Percentiles rank a stretch among this genome's conserved stretches.
Conservation (phyloP, 768 basidiomycete genomes). For the Lactifluus subvellereus region DNA sequence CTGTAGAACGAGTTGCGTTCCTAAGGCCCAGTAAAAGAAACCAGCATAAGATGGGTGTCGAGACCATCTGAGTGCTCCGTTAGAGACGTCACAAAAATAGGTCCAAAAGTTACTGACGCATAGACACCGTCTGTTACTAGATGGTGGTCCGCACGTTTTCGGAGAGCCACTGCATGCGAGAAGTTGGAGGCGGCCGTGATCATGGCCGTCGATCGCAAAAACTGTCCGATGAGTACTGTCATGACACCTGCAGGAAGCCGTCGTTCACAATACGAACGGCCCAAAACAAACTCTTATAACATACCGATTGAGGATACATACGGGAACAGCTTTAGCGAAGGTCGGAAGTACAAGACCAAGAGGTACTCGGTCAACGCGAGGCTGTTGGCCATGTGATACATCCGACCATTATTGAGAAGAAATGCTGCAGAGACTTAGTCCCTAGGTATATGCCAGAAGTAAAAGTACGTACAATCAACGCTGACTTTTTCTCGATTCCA, state of each 20-base stretch:
- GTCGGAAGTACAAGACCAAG: constrained; percentile 58
- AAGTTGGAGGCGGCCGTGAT: constrained; percentile 92
- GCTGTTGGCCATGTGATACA: constrained; percentile 81
- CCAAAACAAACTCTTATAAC: constrained; percentile 23
- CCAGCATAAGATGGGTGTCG: constrained; percentile 96
- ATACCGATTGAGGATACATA: constrained; percentile 56
- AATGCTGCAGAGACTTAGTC: constrained; percentile 56
- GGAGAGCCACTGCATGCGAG: constrained; percentile 79
- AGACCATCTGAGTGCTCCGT: constrained; percentile 50
- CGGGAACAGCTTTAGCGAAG: constrained; percentile 53
- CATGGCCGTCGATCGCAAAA: constrained; percentile 87
- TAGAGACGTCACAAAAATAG: background rate
- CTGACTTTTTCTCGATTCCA: constrained; percentile 93
- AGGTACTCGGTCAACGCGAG: constrained; percentile 79
- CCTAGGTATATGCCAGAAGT: background rate
- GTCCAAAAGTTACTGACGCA: constrained; percentile 44
- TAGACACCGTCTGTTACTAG: constrained; percentile 91
- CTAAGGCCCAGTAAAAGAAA: constrained; percentile 97
- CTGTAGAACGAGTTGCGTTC: constrained; percentile 87
- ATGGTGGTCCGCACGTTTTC: constrained; percentile 64
- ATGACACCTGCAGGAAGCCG: constrained; percentile 46
- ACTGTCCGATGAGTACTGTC: constrained; percentile 65
- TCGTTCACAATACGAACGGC: background rate
- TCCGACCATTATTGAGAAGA: constrained; percentile 80
- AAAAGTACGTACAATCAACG: constrained; percentile 71